Conservation (phyloP, 179 eudicot genomes). For the Heliamphora pulchella region DNA sequence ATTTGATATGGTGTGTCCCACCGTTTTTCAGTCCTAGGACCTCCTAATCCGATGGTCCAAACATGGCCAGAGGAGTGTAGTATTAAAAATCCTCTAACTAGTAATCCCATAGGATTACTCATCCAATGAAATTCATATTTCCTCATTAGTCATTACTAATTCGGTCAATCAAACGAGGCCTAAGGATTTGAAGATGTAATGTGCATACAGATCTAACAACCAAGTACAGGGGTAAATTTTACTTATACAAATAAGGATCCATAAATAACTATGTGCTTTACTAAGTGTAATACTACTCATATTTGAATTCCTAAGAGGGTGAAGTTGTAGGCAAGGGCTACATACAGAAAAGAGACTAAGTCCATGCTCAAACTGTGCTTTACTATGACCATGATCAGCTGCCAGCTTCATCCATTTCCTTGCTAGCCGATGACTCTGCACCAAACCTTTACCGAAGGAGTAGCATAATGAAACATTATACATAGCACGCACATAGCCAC, state of each 20-base stretch:
- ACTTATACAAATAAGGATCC: not conserved
- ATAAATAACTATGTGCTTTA: not conserved
- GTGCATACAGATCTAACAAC: not conserved
- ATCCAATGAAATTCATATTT: no score
- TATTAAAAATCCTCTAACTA: no score
- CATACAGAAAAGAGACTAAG: conserved; percentile 64
- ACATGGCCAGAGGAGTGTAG: no score
- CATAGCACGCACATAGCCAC: conserved; percentile 92
- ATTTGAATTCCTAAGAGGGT: not conserved
- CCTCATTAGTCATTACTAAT: not conserved
- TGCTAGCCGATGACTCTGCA: conserved; percentile 49
- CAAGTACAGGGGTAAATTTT: not conserved
- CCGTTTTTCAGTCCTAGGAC: no score
- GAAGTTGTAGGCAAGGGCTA: not conserved
- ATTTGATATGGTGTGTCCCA: no score
- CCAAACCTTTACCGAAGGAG: conserved; percentile 65
- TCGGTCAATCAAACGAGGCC: not conserved
- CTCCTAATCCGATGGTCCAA: no score
- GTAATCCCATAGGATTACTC: no score
- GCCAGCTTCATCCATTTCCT: conserved; percentile 96
- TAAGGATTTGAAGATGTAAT: not conserved
- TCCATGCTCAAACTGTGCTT: conserved; percentile 89
- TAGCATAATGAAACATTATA: conserved; percentile 75
- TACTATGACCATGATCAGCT: conserved; percentile 84
- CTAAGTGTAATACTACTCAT: conserved; percentile 11